Evolutionary conservation across 208 protist species (phyloP), one percentile per base, ranked within the genome.

Genomic region (Wallacemonas sp.): DNA sequence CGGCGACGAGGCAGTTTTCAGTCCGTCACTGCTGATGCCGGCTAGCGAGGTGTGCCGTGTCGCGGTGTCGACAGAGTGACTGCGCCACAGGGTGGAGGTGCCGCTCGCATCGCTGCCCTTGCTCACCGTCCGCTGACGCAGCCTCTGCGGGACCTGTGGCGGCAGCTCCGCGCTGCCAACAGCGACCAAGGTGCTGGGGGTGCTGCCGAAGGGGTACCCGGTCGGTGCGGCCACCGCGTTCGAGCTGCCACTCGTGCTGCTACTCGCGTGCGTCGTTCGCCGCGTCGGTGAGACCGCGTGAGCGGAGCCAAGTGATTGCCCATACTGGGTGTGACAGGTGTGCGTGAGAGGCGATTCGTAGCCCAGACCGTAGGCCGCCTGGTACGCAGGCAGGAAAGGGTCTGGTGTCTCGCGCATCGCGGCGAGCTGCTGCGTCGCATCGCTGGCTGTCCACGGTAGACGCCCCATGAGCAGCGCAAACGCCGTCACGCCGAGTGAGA

Each of bases 401-500:
- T 90, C 83, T 0, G 76, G 79, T 27, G 73, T 45, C 1, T 63
- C 38, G 27, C 81, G 59, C 27, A 85, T 76, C 34, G 83, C 83
- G 1, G 63, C 27, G 22, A 83, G 70, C 64, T 90, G 83, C 32
- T 80, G 79, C 9, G 50, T 39, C 17, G 73, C 71, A 53, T 68
- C 64, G 34, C 45, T 68, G 1, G 85, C 76, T 3, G 52, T 58
- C 78, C 78, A 91, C 17, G 85, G 85, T 29, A 91, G 65, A n/a
- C 68, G 69, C 0, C 85, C 81, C 39, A 82, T 76, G 21, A 91
- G 79, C 44, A 91, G 69, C 42, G 83, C 79, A 66, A 82, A 91
- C 0, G 76, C 71, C 24, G 85, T 91, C 24, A 91, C 81, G 2
- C 85, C 85, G 9, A 90, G 38, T 15, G 83, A 62, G 39, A 90